Evolutionary conservation across 2,329 filamentous ascomycete species (phyloP), one percentile per base, ranked within the genome.

Genomic region (Aspergillus alliaceus): DNA sequence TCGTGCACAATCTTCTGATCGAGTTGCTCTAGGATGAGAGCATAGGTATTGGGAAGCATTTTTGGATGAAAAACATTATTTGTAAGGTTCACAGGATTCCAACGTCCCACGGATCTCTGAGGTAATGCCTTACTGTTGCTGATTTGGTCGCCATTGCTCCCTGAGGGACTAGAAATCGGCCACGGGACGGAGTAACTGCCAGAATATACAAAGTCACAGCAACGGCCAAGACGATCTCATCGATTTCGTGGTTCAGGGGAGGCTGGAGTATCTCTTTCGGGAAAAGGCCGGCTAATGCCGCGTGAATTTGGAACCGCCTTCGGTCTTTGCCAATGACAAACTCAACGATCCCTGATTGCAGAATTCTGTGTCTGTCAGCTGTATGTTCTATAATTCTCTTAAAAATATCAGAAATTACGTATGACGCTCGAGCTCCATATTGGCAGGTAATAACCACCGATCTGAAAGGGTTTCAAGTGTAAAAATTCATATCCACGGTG

Each of bases 171-270:
- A 22, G 34, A 42, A 57, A 37, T 56, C 22, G 58, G 55, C 34
- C 25, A 58, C 44, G 48, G 54, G 40, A 54, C 50, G 44, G 55
- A 61, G 48, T 61, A 61, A 56, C 60, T 57, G 12, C 59, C 42
- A 40, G 47, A 39, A 53, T 63, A 63, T 35, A 61, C 51, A 40
- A 51, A 63, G 20, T 63, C 49, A 64, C 53, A 61, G 40, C 44
- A 64, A 51, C 40, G 47, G 34, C 51, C 57, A 57, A 61, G 35
- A 40, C 49, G 37, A 53, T 42, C 39, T 59, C 40, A 47, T 60
- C 44, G 49, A 63, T 39, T 48, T 62, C 44, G 34, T 18, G 15
- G 15, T 37, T 37, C 8, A 37, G 5, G 29, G 52, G 37, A 46
- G 53, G 56, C 35, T 57, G 18, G 44, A 61, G 56, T 18, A 57